phyloP scores from a whole-genome alignment of 768 basidiomycete species.

The Lactifluus subvellereus region DNA sequence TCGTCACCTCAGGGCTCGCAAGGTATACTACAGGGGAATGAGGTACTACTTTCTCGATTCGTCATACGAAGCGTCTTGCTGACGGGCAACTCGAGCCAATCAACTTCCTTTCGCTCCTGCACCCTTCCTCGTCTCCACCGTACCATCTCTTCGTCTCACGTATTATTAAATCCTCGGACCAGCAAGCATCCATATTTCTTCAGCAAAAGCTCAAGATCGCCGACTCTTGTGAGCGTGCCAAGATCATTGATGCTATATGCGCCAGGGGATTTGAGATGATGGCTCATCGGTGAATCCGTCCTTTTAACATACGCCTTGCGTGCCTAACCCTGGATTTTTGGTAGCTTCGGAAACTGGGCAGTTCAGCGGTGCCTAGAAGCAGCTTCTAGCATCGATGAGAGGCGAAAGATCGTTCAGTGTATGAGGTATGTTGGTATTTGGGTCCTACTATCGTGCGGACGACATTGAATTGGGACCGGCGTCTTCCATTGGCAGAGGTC shows the following conservation, averaged over 20 bases:
- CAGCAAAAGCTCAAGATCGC: conserved; percentile 90
- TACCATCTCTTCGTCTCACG: conserved; percentile 77
- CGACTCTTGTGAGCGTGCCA: conserved; percentile 65
- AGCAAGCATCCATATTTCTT: conserved; percentile 85
- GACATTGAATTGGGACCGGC: not conserved
- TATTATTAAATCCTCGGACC: conserved; percentile 85
- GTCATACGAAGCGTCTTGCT: not conserved
- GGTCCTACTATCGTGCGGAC: not conserved
- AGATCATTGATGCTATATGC: conserved; percentile 85
- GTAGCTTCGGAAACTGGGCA: conserved; percentile 89
- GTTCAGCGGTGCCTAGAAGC: conserved; percentile 84
- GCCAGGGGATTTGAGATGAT: conserved; percentile 86
- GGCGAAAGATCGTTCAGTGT: conserved; percentile 76
- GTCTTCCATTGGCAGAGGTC: conserved; percentile 43
- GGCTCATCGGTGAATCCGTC: conserved; percentile 63
- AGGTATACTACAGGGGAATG: conserved; percentile 36
- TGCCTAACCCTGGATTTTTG: conserved; percentile 4
- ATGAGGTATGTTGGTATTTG: conserved; percentile 54
- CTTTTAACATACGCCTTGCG: not conserved
- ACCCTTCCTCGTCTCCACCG: conserved; percentile 79
- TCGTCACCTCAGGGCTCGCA: conserved; percentile 20
- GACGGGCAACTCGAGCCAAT: conserved; percentile 53
- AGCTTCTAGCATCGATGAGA: conserved; percentile 65
- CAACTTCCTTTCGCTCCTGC: conserved; percentile 80
- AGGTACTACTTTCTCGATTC: conserved; percentile 36